These are phyloP conservation scores for Fusarium burgessii DNA, from an alignment of 2,329 filamentous ascomycete species.

Conservation along the genomic window DNA sequence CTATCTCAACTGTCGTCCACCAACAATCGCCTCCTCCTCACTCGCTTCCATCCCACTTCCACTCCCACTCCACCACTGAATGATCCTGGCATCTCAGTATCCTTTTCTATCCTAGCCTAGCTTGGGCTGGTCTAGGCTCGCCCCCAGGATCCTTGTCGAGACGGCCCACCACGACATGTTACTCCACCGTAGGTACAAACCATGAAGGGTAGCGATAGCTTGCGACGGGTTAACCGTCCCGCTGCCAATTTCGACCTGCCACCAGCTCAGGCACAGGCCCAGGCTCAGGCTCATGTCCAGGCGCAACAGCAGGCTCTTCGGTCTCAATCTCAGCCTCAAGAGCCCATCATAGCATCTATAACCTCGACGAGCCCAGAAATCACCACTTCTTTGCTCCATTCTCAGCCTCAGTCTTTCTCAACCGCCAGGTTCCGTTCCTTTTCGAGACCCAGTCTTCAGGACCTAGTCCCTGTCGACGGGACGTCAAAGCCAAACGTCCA, in stretches of 20 bases:
- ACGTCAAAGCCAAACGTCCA: slow-evolving; percentile 18
- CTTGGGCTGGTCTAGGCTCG: slow-evolving; percentile 20
- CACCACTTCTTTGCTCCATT: slow-evolving; percentile 11
- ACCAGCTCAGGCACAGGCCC: slow-evolving; percentile 29
- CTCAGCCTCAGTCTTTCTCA: slow-evolving; percentile 29
- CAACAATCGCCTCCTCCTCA: slow-evolving; percentile 7
- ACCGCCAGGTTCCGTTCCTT: slow-evolving; percentile 40
- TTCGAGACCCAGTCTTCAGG: slow-evolving; percentile 40
- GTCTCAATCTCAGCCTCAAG: slow-evolving; percentile 34
- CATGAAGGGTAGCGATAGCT: slow-evolving; percentile 47
- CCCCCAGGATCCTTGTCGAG: slow-evolving; percentile 37
- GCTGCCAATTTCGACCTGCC: slow-evolving; percentile 44
- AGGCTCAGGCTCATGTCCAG: slow-evolving; percentile 10
- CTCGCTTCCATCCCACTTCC: not conserved
- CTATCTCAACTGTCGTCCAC: slow-evolving; percentile 6
- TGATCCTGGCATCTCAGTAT: slow-evolving; percentile 32
- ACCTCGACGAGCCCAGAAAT: slow-evolving; percentile 12
- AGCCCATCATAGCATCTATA: slow-evolving; percentile 3
- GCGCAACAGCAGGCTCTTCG: slow-evolving; percentile 25
- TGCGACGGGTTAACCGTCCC: slow-evolving; percentile 41
- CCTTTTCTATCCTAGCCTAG: slow-evolving; percentile 16
- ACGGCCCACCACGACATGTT: slow-evolving; percentile 46
- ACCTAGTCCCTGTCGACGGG: slow-evolving; percentile 35
- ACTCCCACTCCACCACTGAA: slow-evolving; percentile 19
- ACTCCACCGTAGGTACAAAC: slow-evolving; percentile 44